Base-by-base conservation (phyloP, 495 filamentous ascomycete genomes). In the Corynascus novoguineensis region DNA sequence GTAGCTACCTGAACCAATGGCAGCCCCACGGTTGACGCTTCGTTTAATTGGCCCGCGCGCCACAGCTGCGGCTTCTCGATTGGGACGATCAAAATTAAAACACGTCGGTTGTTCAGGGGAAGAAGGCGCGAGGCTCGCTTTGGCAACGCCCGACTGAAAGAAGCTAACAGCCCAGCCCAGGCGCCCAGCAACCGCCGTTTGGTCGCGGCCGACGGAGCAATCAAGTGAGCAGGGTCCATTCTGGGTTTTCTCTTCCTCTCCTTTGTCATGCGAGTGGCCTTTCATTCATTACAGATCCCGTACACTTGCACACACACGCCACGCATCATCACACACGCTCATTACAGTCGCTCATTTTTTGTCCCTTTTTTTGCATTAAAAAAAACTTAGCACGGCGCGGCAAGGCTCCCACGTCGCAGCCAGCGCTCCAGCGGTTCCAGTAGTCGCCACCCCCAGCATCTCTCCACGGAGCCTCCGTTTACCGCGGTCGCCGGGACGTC, bases 31-130 rank as follows among this genome's bases (percentile, higher is more conserved):
- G 35, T 54, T 60, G 53, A 46, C 61, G 61, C 58, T 50, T 15
- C 40, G 19, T 58, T 58, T 58, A 52, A 53, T 63, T 58, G 55
- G 60, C 42, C 50, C 38, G 37, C 11, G 48, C 60, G 58, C 60
- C 64, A 64, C 51, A 57, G 28, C 59, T 61, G 58, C 64, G 46
- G 41, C 48, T 66, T 31, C 61, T 63, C 50, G 37, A 61, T 66
- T 59, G 38, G 59, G 62, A 59, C 47, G 62, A 65, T 65, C 62
- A 60, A 65, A 67, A 64, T 67, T 67, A 63, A 63, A 66, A 60
- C 59, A 64, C 53, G 61, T 56, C 54, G 59, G 42, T 31, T 37
- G 53, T 42, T 50, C 50, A 38, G 60, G 54, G 46, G 58, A 46
- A 31, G 53, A 24, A 57, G 42, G 21, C 38, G 48, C 53, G 49